phyloP scores from a whole-genome alignment of 225 moss, liverwort and hornwort species.

The Physcomitrium patens region DNA sequence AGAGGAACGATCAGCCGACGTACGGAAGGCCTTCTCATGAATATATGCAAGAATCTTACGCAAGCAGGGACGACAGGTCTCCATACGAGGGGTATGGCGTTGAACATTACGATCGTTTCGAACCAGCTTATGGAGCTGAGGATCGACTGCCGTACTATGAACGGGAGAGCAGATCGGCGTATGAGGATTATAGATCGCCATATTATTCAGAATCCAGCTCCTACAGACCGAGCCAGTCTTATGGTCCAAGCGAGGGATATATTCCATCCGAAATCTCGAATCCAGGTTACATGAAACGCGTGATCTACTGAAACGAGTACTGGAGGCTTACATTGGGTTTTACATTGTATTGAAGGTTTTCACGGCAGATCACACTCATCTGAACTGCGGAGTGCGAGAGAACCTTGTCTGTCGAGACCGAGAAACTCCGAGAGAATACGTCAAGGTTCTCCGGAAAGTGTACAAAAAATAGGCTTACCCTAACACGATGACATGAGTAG shows the following conservation, averaged over 20 bases:
- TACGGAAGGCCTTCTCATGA: constrained; percentile 33
- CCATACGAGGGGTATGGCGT: constrained; percentile 25
- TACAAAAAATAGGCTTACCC: constrained; percentile 24
- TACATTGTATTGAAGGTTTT: background rate
- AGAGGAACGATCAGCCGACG: constrained; percentile 17
- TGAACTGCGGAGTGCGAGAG: constrained; percentile 22
- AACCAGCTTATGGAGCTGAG: constrained; percentile 21
- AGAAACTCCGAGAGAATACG: constrained; percentile 30
- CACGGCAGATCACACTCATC: constrained; percentile 9
- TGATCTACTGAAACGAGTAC: constrained; percentile 43
- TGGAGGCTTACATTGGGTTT: constrained; percentile 22
- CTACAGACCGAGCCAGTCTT: too few species aligned
- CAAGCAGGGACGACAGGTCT: constrained; percentile 43
- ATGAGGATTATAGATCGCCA: constrained; percentile 23
- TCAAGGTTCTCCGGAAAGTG: constrained; percentile 27
- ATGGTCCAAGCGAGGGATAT: constrained; percentile 23
- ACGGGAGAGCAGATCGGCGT: constrained; percentile 29
- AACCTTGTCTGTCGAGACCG: background rate
- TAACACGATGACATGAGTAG: constrained; percentile 19
- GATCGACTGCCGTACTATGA: constrained; percentile 32
- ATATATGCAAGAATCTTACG: constrained; percentile 27
- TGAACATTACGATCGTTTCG: constrained; percentile 23
- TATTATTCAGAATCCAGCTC: background rate
- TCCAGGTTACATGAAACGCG: constrained; percentile 57
- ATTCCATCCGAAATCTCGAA: constrained; percentile 35